Base-by-base conservation (phyloP, 805 yeast species). In the Yarrowia keelungensis region DNA sequence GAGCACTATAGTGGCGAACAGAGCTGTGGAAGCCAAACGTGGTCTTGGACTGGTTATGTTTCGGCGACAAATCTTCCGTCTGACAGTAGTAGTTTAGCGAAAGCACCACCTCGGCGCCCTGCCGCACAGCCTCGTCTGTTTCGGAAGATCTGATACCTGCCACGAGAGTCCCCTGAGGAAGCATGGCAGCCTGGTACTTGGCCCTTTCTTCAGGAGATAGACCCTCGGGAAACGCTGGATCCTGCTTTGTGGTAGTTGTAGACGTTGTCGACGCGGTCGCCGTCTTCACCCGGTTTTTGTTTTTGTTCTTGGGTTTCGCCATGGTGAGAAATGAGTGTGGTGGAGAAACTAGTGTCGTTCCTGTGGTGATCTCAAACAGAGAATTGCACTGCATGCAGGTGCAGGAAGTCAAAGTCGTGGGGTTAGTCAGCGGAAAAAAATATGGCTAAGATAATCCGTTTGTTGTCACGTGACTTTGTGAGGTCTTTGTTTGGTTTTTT, bases 231-330 rank as follows among this genome's bases (percentile, higher is more conserved):
- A 8, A 43, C 5, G 32, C 12, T 35, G 11, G 12, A 4, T 59
- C 65, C 51, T 43, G 51, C 35, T 45, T 53, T 16, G 56, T 22
- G 47, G 62, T 15, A 5, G 15, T 11, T 26, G 45, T 22, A 3
- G 62, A 22, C 11, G 42, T 14, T 10, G 51, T 19, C 2, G 67
- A 22, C 9, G 49, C 5, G 19, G 41, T 11, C 16, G 38, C 22
- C 5, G 54, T 16, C 38, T 62, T 62, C 46, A 62, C 67, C 12
- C 56, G 54, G 47, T 62, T 62, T 15, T 62, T 62, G 39, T 62
- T 62, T 38, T 62, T 62, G 47, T 62, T 62, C 46, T 62, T 62
- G 5, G 67, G 67, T 38, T 62, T 62, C 14, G 67, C 67, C 67
- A 62, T 62, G 14, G 35, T 59, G 51, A 32, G 32, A 35, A 32